Base-by-base conservation (phyloP, 495 filamentous ascomycete genomes). In the Aspergillus taichungensis region DNA sequence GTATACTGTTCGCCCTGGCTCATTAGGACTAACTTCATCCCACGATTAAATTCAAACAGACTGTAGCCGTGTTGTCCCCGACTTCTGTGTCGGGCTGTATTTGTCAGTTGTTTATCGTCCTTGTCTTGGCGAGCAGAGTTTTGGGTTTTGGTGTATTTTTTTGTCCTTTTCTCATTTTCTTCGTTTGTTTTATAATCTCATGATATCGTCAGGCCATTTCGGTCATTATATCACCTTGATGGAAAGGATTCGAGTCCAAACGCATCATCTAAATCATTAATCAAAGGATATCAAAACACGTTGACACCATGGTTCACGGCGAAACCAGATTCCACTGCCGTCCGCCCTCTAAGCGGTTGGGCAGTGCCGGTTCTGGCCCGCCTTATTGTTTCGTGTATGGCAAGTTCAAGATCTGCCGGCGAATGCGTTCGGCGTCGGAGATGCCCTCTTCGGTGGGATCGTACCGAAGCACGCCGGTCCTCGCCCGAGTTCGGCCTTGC, bases 371-470 rank as follows among this genome's bases (percentile, higher is more conserved):
- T 24, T 24, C 18, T 24, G 18, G 18, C 18, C 18, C 1, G 18
- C 18, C 37, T 39, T 63, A 68, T 40, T 56, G 52, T 52, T 60
- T 61, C 46, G 53, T 57, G 35, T 56, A 62, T 37, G 66, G 52
- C 62, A 66, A 63, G 47, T 65, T 71, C 46, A 71, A 45, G 35
- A 72, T 69, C 55, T 71, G 67, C 45, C 67, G 62, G 31, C 67
- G 63, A 28, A 72, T 72, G 0, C 68, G 63, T 50, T 74, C 68
- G n/a, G 68, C 70, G 50, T 74, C 70, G 2, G 68, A 64, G 27
- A 72, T 55, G 36, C 66, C 67, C 38, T 62, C 53, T 47, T 68
- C 67, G 9, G 59, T 64, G 4, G 67, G 57, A 35, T 71, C 59
- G 43, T 59, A 63, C 13, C 62, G 63, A n/a, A 59, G 40, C n/a